Evolutionary conservation across 495 filamentous ascomycete genomes (phyloP), one percentile per base, ranked within the genome.

Genomic region (Penicillium chermesinum): DNA sequence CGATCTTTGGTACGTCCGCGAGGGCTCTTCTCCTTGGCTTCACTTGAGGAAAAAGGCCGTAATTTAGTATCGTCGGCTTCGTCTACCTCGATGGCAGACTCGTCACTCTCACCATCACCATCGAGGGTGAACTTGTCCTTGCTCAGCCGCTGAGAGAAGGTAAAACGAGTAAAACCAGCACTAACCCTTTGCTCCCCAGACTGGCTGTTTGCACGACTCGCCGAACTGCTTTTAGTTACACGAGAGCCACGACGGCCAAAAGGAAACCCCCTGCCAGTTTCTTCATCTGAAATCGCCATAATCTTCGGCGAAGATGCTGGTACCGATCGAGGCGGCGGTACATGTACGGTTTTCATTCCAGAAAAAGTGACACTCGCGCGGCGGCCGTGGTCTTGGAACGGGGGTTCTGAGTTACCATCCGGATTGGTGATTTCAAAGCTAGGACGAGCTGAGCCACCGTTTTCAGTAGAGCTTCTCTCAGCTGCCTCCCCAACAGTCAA

Each of bases 181-280:
- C 83, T 82, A 20, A 88, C 74, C 42, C 85, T 66, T 33, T 74
- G 81, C 40, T 90, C 86, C 17, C 84, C 83, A 6, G 73, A 69
- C 50, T 86, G 81, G 53, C 84, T 87, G 16, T 69, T 75, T 2
- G 86, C 79, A 46, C 86, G 79, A 53, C 85, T 88, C 53, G 77
- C 84, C 41, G 67, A 77, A 7, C 69, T 71, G 35, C 75, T 68
- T 50, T 72, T 77, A 36, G 63, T 73, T 27, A 77, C 72, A 38
- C 75, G 79, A 12, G 83, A 82, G 7, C 77, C 75, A 7, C 82
- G 78, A 6, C 84, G 74, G 22, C 82, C 83, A 20, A 80, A 65
- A 0, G 58, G 64, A 54, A 52, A 78, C 63, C 65, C 61, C 8
- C 71, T 75, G 18, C 58, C 67, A 38, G 77, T 76, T 37, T 86